Evolutionary conservation across 2,329 filamentous ascomycete species (phyloP), one percentile per base, ranked within the genome.

Genomic region (Alternaria tenuissima): DNA sequence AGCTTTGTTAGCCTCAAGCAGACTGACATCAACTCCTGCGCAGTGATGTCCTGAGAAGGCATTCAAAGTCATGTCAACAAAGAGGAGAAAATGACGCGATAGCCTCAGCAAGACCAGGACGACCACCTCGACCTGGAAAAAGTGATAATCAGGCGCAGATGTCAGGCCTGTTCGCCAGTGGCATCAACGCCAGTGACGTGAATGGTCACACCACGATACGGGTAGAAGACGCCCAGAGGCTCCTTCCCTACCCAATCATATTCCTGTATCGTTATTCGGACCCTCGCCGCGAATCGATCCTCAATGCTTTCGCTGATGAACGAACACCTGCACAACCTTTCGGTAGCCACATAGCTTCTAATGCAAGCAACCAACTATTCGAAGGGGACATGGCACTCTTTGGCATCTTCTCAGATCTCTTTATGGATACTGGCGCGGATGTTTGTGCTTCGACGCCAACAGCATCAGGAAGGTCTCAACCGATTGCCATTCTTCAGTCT

Each of bases 181-280:
- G 16, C 4, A 41, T 6, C 6, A 20, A 7, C 5, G 1, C 9
- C 7, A 41, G 26, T 11, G 8, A 30, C 20, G 9, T 4, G 14
- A 20, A 34, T 34, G 7, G 30, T 34, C 30, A 38, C 1, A 26
- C 4, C 12, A 38, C 20, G 20, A 34, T 14, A 18, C 16, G 7
- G 14, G 11, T 5, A 18, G 22, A 34, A 26, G 42, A 16, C 34
- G 4, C 14, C n/a, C 26, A 20, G 32, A 18, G 12, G 18, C 48
- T 32, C 18, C 12, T 3, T 18, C 22, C 16, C 11, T 61, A 16
- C 12, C 62, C 46, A 9, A 53, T 65, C 8, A 52, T 56, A 1
- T 67, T 67, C 18, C 26, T 67, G n/a, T 24, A 57, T 24, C 49
- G 55, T 22, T 65, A 65, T 20, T 65, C 65, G 14, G 60, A 67